These are phyloP conservation scores for Plasmodium adleri DNA, from an alignment of 169 alveolate genomes.

Conservation along the genomic window DNA sequence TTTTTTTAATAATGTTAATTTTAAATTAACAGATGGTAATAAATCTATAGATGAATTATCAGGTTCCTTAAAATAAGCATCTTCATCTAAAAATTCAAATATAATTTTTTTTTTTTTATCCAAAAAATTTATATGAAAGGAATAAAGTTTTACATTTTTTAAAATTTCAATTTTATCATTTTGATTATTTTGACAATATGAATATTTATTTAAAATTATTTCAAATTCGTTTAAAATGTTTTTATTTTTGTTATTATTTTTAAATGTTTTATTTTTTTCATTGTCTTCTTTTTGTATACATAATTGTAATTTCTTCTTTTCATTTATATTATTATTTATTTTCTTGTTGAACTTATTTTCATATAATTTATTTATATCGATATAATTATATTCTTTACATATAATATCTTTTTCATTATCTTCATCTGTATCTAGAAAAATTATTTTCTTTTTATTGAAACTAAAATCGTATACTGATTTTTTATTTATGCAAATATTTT, in stretches of 20 bases:
- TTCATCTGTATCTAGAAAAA: constrained; percentile 59
- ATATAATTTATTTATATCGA: constrained; percentile 29
- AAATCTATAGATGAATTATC: constrained; percentile 55
- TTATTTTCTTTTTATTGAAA: constrained; percentile 36
- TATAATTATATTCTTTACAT: constrained; percentile 50
- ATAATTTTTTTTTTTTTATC: constrained; percentile 67
- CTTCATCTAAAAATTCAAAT: constrained; percentile 57
- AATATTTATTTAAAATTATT: constrained; percentile 71
- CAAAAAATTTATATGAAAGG: constrained; percentile 32
- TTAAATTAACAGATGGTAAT: constrained; percentile 34
- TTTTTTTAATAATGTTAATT: constrained; percentile 39
- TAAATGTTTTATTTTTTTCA: not conserved
- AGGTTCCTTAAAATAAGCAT: constrained; percentile 44
- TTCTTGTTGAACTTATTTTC: not conserved
- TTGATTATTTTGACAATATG: constrained; percentile 42
- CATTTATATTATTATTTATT: not conserved
- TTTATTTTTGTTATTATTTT: constrained; percentile 6
- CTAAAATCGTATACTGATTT: constrained; percentile 29
- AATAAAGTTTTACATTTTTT: constrained; percentile 26
- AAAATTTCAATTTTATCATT: constrained; percentile 42
- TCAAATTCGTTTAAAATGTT: constrained; percentile 38
- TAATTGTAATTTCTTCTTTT: not conserved
- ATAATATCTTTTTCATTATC: constrained; percentile 51
- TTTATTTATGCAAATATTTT: not conserved
- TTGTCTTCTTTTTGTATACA: not conserved